Percentiles rank a stretch among this genome's conserved stretches.
phyloP scores from a whole-genome alignment of 345 rosid genomes.

The Acer campestre region DNA sequence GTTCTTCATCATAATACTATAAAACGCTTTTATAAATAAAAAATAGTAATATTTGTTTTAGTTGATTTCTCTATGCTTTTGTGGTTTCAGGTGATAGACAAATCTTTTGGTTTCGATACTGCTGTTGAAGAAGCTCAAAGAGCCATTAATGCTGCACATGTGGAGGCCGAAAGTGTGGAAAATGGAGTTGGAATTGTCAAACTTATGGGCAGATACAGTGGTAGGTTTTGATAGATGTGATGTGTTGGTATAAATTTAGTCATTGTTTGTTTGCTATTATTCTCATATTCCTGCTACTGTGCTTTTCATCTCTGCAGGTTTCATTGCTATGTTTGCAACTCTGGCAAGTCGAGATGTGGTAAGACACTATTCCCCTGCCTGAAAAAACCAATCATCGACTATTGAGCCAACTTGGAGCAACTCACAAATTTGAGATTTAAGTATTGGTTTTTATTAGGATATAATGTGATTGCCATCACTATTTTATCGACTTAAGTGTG shows the following conservation, averaged over 20 bases:
- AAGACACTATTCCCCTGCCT: conserved; percentile 26
- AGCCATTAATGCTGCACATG: conserved; percentile 96
- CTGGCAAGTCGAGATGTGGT: conserved; percentile 98
- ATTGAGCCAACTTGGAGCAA: neutral
- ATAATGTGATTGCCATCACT: neutral
- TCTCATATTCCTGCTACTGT: conserved; percentile 11
- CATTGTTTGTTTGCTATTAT: neutral
- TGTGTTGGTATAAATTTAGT: neutral
- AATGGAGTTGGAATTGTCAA: conserved; percentile 96
- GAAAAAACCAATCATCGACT: neutral
- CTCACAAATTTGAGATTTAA: neutral
- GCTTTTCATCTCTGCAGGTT: conserved; percentile 55
- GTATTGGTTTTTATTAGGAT: neutral
- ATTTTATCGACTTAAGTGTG: neutral
- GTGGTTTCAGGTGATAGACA: conserved; percentile 75
- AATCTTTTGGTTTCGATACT: conserved; percentile 95
- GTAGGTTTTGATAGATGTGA: conserved; percentile 39
- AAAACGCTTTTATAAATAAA: neutral
- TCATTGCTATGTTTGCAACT: conserved; percentile 91
- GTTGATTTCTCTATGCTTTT: neutral
- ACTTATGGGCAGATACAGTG: conserved; percentile 98
- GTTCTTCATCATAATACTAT: neutral
- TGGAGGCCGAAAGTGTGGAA: conserved; percentile 94
- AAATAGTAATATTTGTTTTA: neutral
- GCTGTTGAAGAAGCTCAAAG: conserved; percentile 99